Evolutionary conservation across 139 green algal species (phyloP).

Genomic region (Chlorella sp.): DNA sequence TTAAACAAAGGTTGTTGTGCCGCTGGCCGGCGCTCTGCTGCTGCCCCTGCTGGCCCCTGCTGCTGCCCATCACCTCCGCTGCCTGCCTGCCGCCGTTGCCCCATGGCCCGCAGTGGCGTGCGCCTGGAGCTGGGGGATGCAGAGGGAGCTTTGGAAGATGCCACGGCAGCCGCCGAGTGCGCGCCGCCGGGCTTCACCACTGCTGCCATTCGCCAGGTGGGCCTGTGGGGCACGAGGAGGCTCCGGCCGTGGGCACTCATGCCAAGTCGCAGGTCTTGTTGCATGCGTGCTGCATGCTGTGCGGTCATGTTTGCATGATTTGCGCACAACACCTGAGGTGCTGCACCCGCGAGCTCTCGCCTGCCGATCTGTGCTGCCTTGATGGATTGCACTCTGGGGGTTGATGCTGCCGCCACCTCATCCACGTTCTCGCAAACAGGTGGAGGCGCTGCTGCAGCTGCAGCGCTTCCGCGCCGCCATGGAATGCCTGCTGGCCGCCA

Average conservation of each 20-base stretch:
- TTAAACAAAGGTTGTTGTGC: no score
- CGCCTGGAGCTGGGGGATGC: conserved; percentile 51
- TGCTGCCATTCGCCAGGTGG: conserved; percentile 60
- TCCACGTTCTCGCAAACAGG: background rate
- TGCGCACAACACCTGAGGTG: background rate
- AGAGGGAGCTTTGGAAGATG: conserved; percentile 54
- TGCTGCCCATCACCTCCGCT: no score
- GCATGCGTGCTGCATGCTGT: background rate
- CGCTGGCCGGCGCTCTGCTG: no score
- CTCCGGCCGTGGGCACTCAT: no score
- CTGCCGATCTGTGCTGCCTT: background rate
- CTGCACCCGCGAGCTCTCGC: background rate
- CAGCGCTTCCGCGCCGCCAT: background rate
- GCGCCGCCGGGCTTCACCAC: conserved; percentile 60
- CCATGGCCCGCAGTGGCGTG: conserved; percentile 42
- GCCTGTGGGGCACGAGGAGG: no score
- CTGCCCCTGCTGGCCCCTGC: no score
- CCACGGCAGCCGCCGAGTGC: conserved; percentile 45
- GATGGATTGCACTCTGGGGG: background rate
- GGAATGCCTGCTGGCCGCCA: conserved; percentile 11
- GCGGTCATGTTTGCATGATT: background rate
- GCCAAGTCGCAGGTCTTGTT: no score
- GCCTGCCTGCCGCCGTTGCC: no score
- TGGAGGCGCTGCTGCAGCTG: conserved; percentile 22
- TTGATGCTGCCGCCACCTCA: background rate